Conservation (phyloP, 1,284 basidiomycete genomes). For the Microbotryomycetes sp. region DNA sequence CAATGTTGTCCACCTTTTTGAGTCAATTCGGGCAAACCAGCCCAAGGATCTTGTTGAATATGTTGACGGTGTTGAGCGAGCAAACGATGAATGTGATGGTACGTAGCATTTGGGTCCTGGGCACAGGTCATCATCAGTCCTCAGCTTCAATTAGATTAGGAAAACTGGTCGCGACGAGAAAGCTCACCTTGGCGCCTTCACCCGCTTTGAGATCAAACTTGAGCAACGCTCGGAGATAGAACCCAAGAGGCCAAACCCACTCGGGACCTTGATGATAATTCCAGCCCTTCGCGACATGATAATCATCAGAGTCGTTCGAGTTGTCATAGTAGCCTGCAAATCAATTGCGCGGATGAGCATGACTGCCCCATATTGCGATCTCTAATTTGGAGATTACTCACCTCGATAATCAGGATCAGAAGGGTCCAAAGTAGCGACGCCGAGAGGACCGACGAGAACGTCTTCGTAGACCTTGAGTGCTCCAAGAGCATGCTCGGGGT, state of each 20-base stretch:
- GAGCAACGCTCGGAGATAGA: slow-evolving; percentile 88
- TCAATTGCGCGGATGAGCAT: neutral
- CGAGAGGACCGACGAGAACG: slow-evolving; percentile 70
- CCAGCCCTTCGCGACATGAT: slow-evolving; percentile 75
- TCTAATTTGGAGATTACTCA: neutral
- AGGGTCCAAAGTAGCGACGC: slow-evolving; percentile 90
- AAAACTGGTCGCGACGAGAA: neutral
- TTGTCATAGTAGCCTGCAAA: slow-evolving; percentile 76
- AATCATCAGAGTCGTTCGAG: slow-evolving; percentile 76
- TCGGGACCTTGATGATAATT: slow-evolving; percentile 61
- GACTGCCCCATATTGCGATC: neutral
- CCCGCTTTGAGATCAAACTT: slow-evolving; percentile 66
- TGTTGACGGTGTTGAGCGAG: slow-evolving; percentile 64
- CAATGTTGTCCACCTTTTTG: slow-evolving; percentile 62
- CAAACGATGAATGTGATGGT: slow-evolving; percentile 69
- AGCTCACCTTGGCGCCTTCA: slow-evolving; percentile 58
- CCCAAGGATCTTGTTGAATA: slow-evolving; percentile 75
- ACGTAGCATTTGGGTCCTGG: slow-evolving; percentile 62
- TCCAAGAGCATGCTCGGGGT: slow-evolving; percentile 66
- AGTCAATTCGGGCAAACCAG: slow-evolving; percentile 76
- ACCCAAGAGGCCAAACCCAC: slow-evolving; percentile 54
- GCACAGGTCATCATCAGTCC: neutral
- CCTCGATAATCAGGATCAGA: slow-evolving; percentile 67
- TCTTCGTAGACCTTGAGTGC: slow-evolving; percentile 71
- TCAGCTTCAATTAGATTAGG: neutral